A percentile compares a stretch with the other conserved stretches of the same genome.
These are phyloP conservation scores for Uronychia setigera DNA, from an alignment of 73 alveolate genomes.

Conservation along the genomic window DNA sequence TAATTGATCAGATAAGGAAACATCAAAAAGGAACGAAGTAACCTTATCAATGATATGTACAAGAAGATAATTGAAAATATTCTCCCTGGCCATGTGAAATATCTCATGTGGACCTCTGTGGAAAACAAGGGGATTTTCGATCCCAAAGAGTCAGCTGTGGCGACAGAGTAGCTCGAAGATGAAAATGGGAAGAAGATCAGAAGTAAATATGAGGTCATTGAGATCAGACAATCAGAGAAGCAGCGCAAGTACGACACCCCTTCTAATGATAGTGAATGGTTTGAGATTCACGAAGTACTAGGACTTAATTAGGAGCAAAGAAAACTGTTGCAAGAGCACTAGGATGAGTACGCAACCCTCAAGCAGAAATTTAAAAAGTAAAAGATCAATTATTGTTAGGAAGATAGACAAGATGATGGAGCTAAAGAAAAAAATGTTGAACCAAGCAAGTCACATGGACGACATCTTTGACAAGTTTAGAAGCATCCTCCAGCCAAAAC, in stretches of 20 bases:
- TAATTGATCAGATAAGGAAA: not conserved
- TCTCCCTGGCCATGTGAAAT: slow-evolving; percentile 43
- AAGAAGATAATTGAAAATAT: slow-evolving; percentile 25
- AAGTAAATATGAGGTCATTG: slow-evolving; percentile 6
- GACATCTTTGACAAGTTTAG: slow-evolving; percentile 13
- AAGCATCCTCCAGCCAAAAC: slow-evolving; percentile 18
- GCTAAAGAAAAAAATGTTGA: slow-evolving; percentile 15
- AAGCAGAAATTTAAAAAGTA: slow-evolving; percentile 31
- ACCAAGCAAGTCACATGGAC: slow-evolving; percentile 20
- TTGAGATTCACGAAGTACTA: slow-evolving; percentile 10
- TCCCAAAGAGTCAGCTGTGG: not conserved
- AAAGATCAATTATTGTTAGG: not conserved
- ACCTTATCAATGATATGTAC: slow-evolving; percentile 28
- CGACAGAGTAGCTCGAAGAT: slow-evolving; percentile 13
- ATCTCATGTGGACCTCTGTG: slow-evolving; percentile 26
- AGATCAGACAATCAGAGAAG: slow-evolving; percentile 20
- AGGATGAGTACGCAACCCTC: slow-evolving; percentile 3
- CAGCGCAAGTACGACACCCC: not conserved
- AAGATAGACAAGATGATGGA: slow-evolving; percentile 27
- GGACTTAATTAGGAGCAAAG: slow-evolving; percentile 36
- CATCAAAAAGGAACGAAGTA: slow-evolving; percentile 37
- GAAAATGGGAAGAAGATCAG: slow-evolving; percentile 27
- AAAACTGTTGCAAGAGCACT: slow-evolving; percentile 9
- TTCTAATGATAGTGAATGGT: slow-evolving; percentile 36
- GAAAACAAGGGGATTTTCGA: slow-evolving; percentile 46